Evolutionary conservation across 2,329 filamentous ascomycete genomes (phyloP).

Genomic region (Chaetomium strumarium): DNA sequence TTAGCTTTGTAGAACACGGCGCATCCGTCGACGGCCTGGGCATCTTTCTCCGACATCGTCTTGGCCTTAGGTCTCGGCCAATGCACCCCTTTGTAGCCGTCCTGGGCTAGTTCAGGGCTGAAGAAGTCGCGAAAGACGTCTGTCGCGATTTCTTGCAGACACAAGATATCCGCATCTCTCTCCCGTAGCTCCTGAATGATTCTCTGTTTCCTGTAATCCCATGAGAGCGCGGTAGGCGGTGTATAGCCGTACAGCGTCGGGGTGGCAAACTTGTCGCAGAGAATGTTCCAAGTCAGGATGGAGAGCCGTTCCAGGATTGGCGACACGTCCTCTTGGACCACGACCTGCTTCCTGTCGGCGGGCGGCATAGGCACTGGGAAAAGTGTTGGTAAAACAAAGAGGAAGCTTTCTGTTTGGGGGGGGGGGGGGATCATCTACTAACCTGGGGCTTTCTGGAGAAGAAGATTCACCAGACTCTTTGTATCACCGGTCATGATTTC

Average conservation of each 20-base stretch:
- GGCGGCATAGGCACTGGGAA: constrained; percentile 68
- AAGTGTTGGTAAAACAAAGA: neutral
- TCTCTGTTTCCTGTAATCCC: constrained; percentile 78
- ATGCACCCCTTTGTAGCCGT: constrained; percentile 90
- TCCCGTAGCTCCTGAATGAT: constrained; percentile 78
- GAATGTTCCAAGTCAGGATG: constrained; percentile 88
- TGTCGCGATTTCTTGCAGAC: constrained; percentile 87
- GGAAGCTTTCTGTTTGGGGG: neutral
- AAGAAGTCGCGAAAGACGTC: constrained; percentile 91
- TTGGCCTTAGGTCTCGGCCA: constrained; percentile 85
- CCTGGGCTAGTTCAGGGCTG: constrained; percentile 74
- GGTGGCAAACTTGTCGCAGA: constrained; percentile 91
- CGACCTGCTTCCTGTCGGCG: constrained; percentile 66
- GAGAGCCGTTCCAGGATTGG: constrained; percentile 64
- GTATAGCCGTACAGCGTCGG: constrained; percentile 84
- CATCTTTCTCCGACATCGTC: constrained; percentile 87
- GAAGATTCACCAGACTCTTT: constrained; percentile 71
- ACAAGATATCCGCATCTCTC: constrained; percentile 81
- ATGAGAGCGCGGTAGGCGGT: constrained; percentile 70
- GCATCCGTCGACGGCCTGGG: constrained; percentile 87
- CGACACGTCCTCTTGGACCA: constrained; percentile 64
- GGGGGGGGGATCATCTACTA: constrained; percentile 35
- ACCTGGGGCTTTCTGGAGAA: constrained; percentile 83
- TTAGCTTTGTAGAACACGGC: constrained; percentile 94
- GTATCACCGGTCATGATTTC: constrained; percentile 85